Conservation (phyloP, 106 monocot species). For the Ottelia alismoides region DNA sequence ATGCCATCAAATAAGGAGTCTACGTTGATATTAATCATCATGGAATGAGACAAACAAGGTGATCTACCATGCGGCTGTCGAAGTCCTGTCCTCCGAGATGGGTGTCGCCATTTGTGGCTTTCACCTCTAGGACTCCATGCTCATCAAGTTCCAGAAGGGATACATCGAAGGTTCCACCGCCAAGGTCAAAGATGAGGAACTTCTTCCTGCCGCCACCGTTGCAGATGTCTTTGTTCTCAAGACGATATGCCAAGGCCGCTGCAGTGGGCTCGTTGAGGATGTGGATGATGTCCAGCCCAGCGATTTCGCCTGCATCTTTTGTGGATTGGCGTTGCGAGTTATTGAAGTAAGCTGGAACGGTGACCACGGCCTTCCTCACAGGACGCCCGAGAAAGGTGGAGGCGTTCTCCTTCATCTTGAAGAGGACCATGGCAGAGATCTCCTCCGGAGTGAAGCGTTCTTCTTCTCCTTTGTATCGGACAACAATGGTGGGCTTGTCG, state of each 20-base stretch:
- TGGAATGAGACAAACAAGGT: conserved; percentile 5
- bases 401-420: too few species aligned
- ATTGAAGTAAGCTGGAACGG: too few species aligned
- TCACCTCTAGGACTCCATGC: conserved; percentile 8
- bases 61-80: conserved; percentile 9
- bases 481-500: conserved; percentile 11
- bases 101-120: conserved; percentile 10
- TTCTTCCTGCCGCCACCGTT: conserved; percentile 8
- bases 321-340: too few species aligned
- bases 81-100: background rate
- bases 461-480: conserved; percentile 13
- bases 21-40: conserved; percentile 4
- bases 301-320: too few species aligned
- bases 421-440: too few species aligned
- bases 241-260: conserved; percentile 14
- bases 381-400: too few species aligned
- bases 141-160: conserved; percentile 8
- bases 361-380: too few species aligned
- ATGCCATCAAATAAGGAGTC: conserved; percentile 12
- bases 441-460: conserved; percentile 10
- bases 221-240: background rate
- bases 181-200: conserved; percentile 2
- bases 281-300: conserved; percentile 7
- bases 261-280: too few species aligned
- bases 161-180: too few species aligned